Conservation (phyloP, 1,139 yeast species). For the Hanseniaspora gamundiae region DNA sequence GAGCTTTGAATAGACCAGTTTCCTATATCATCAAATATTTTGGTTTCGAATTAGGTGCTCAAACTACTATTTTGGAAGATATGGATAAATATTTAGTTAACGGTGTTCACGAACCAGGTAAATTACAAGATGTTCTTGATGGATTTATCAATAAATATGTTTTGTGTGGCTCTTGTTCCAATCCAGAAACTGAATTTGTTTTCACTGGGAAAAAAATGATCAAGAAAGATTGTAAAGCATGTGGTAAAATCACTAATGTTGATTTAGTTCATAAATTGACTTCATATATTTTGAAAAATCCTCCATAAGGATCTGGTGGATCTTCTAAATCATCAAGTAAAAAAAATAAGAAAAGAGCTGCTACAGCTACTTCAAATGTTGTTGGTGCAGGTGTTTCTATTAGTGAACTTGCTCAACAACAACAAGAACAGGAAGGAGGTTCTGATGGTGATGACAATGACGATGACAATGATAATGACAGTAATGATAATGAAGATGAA, state of each 20-base stretch:
- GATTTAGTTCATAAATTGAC: conserved; percentile 84
- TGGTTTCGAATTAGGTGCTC: conserved; percentile 96
- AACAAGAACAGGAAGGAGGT: conserved; percentile 28
- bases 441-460: conserved; percentile 19
- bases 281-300: conserved; percentile 81
- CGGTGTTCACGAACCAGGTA: conserved; percentile 86
- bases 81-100: conserved; percentile 84
- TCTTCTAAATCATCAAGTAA: conserved; percentile 14
- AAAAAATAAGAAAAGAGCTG: conserved; percentile 58
- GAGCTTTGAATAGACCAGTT: conserved; percentile 89
- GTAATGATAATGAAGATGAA: conserved; percentile 24
- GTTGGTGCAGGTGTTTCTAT: conserved; percentile 81
- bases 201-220: conserved; percentile 52
- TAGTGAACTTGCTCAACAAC: conserved; percentile 60
- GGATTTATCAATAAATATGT: conserved; percentile 90
- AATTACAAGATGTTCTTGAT: conserved; percentile 87
- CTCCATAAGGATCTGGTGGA: conserved; percentile 46
- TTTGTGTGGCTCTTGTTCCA: conserved; percentile 87
- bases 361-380: conserved; percentile 85
- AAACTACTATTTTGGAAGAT: conserved; percentile 67
- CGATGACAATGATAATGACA: conserved; percentile 24
- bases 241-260: conserved; percentile 80
- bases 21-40: conserved; percentile 85
- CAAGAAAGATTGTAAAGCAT: conserved; percentile 94
- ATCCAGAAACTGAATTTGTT: conserved; percentile 92